These are phyloP conservation scores for Solanum corneliomulleri DNA, from an alignment of 257 asterid genomes.

Conservation along the genomic window DNA sequence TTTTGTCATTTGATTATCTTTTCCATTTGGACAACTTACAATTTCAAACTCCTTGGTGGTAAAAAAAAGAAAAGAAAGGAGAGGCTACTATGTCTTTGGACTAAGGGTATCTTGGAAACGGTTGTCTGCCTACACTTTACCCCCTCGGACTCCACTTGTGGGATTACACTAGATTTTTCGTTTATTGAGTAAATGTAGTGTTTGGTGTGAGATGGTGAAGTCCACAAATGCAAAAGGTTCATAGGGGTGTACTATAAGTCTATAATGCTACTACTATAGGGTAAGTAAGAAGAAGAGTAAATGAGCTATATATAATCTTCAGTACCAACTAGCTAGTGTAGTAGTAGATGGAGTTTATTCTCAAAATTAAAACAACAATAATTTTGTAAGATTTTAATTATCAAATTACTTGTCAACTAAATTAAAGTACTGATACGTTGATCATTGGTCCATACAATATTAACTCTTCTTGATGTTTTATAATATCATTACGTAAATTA, in stretches of 20 bases:
- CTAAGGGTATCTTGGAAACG: background rate
- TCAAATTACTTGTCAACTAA: background rate
- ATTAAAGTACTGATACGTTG: background rate
- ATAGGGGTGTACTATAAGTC: background rate
- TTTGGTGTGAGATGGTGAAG: background rate
- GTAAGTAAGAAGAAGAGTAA: background rate
- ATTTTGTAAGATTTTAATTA: background rate
- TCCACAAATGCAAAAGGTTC: background rate
- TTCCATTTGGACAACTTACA: background rate
- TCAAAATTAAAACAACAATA: background rate
- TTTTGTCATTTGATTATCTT: background rate
- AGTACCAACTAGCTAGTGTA: background rate
- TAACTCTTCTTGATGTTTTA: background rate
- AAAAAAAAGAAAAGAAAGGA: background rate
- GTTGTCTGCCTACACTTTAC: background rate
- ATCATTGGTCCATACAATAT: background rate
- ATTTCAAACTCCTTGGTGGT: background rate
- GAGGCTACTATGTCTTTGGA: background rate
- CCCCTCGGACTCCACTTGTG: background rate
- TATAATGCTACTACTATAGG: background rate
- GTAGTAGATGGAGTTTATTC: background rate
- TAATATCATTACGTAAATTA: background rate
- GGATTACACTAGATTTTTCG: background rate
- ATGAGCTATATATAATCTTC: background rate
- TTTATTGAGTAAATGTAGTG: background rate